Percentiles rank a stretch among this genome's conserved stretches.
These are phyloP conservation scores for Baeospora myosura DNA, from an alignment of 1,284 basidiomycete species.

Conservation along the genomic window DNA sequence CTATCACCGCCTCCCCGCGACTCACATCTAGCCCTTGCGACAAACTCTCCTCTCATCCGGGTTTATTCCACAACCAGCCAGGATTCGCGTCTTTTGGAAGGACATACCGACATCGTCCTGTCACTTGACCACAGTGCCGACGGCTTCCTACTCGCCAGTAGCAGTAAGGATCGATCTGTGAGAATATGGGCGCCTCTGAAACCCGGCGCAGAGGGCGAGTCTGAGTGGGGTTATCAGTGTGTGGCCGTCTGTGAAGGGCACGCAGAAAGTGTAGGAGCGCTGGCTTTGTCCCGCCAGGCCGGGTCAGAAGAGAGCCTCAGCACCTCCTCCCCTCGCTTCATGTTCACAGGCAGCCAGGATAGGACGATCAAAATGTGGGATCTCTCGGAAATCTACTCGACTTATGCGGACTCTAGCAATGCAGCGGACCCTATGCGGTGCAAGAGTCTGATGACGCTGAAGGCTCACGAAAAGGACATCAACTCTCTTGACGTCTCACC, in stretches of 20 bases:
- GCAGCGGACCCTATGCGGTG: conserved; percentile 39
- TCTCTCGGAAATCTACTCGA: conserved; percentile 45
- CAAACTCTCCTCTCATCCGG: conserved; percentile 90
- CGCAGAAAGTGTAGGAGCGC: conserved; percentile 87
- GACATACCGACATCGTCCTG: conserved; percentile 90
- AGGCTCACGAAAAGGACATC: conserved; percentile 98
- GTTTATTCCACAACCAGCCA: conserved; percentile 71
- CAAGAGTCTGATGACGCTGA: conserved; percentile 81
- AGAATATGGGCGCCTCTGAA: conserved; percentile 73
- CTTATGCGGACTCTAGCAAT: conserved; percentile 11
- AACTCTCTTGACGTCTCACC: conserved; percentile 93
- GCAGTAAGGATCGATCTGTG: conserved; percentile 87
- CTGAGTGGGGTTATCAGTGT: conserved; percentile 64
- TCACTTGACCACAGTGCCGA: conserved; percentile 68
- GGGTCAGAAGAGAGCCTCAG: conserved; percentile 21
- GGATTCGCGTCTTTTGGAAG: conserved; percentile 77
- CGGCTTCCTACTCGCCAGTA: conserved; percentile 76
- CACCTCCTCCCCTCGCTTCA: conserved; percentile 44
- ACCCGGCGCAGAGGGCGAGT: conserved; percentile 12
- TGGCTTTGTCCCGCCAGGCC: conserved; percentile 64
- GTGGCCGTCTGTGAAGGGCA: conserved; percentile 90
- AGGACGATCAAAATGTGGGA: conserved; percentile 99
- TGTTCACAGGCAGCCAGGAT: conserved; percentile 95
- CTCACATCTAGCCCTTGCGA: conserved; percentile 84
- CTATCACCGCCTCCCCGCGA: too few species aligned